Base-by-base conservation (phyloP, 805 yeast genomes). In the Tetrapisispora taiwanensis region DNA sequence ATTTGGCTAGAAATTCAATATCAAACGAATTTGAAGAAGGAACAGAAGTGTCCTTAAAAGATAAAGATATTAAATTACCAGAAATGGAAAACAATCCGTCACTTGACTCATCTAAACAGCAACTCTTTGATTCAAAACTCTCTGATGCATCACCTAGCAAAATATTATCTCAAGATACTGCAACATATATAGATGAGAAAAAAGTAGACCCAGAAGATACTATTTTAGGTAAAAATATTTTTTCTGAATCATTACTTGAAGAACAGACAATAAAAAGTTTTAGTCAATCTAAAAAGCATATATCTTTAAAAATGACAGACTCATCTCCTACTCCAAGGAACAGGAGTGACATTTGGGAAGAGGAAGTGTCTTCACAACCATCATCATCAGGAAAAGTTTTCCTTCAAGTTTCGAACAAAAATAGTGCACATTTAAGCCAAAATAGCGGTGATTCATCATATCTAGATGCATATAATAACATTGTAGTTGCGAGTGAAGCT, bases 401-500 rank as follows among this genome's bases (percentile, higher is more conserved):
- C 18, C 26, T 53, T 22, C 52, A 49, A 37, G 50, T 52, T 8
- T 50, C 60, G 7, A 44, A 51, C 28, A 49, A 51, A 12, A 20
- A 12, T 2, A 38, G 30, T 10, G 10, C 24, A n/a, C 12, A 36
- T n/a, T 28, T 36, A 17, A 37, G 42, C 18, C 30, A 39, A 36
- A 28, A 24, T n/a, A 9, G 39, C 33, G 26, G 40, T 14, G 10
- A 26, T 12, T 14, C 22, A 14, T 24, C 35, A 30, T 41, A 18
- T 7, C 12, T 31, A 20, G 47, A 47, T 27, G 19, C 45, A 6
- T 18, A 30, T n/a, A 36, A 30, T n/a, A 39, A 41, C 4, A 41
- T 45, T 10, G 48, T 53, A 1, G 48, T 52, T 4, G 19, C 49
- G 18, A 58, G 61, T 44, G 63, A 58, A 28, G 48, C 47, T 1